Evolutionary conservation across 805 yeast species (phyloP).

Genomic region (Candida sithepensis): DNA sequence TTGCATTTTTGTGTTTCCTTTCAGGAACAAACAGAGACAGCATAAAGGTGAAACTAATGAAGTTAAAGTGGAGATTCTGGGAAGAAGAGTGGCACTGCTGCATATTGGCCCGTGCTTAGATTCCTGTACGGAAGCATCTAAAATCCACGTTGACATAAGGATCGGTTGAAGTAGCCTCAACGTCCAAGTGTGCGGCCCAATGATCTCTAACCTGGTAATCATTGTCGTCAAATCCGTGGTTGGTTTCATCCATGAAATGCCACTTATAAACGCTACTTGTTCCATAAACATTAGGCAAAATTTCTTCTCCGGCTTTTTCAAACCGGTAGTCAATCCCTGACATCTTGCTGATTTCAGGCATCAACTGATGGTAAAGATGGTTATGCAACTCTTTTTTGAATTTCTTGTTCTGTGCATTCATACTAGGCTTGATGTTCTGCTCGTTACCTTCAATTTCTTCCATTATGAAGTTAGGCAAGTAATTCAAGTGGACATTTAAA

Average conservation of each 20-base stretch:
- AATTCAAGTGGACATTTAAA: constrained; percentile 7
- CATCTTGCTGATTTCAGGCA: constrained; percentile 52
- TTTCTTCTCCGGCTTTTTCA: constrained; percentile 40
- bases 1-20: too few relatives aligned
- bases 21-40: too few relatives aligned
- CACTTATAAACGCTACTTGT: constrained; percentile 41
- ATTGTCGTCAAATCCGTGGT: constrained; percentile 42
- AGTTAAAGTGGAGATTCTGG: too few relatives aligned
- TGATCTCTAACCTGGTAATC: constrained; percentile 44
- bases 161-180: constrained; percentile 57
- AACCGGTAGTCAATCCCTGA: constrained; percentile 38
- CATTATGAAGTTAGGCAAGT: constrained; percentile 44
- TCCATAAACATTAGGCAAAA: constrained; percentile 35
- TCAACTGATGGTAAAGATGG: constrained; percentile 59
- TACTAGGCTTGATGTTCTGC: constrained; percentile 59
- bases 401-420: constrained; percentile 59
- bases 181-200: constrained; percentile 55
- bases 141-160: constrained; percentile 63
- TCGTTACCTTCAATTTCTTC: constrained; percentile 58
- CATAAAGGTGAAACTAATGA: too few relatives aligned
- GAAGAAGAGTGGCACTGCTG: too few relatives aligned
- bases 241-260: constrained; percentile 51
- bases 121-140: constrained; percentile 17
- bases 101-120: too few relatives aligned
- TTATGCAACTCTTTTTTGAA: constrained; percentile 63